Base-by-base conservation (phyloP, 495 filamentous ascomycete genomes). In the Penicillium waksmanii region DNA sequence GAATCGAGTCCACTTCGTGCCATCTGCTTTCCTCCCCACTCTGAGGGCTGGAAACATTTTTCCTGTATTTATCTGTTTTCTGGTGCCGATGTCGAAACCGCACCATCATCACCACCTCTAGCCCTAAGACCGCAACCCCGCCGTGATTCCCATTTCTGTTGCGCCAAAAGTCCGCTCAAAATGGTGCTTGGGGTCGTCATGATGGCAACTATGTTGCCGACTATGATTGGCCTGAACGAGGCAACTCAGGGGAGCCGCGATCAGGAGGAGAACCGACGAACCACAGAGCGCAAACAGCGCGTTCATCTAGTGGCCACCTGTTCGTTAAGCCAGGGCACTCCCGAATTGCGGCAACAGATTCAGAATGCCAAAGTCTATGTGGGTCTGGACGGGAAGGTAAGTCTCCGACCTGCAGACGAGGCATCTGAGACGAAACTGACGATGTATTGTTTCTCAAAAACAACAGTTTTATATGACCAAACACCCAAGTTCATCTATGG, bases 141-240 rank as follows among this genome's bases (percentile, higher is more conserved):
- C 46, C n/a, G 1, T 7, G 51, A 23, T 36, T 47, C 21, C n/a
- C 9, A 11, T 25, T 9, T 9, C 21, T 8, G 7, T 34, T 40
- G 11, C 17, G 15, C 17, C 23, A 53, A 36, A 34, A 7, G 5
- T 3, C 3, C 25, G 18, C 42, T 44, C 50, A 62, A 56, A 3
- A 70, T 73, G 67, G 67, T 73, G 1, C 21, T 73, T 7, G 67
- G 70, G 3, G 35, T 70, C 38, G 63, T 47, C 34, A 73, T 73
- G 67, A 73, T 73, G 61, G 56, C 65, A 23, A 54, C 67, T n/a
- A 70, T 70, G 70, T 23, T 73, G 57, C 70, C 70, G 8, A 73
- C 67, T 18, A 67, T 70, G 58, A 65, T 65, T 27, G 67, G 70
- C 2, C 51, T 72, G 8, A 72, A 68, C 49, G 67, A 72, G 52